Conservation (phyloP, 306 rosid species). For the Astragalus glycyphyllos region DNA sequence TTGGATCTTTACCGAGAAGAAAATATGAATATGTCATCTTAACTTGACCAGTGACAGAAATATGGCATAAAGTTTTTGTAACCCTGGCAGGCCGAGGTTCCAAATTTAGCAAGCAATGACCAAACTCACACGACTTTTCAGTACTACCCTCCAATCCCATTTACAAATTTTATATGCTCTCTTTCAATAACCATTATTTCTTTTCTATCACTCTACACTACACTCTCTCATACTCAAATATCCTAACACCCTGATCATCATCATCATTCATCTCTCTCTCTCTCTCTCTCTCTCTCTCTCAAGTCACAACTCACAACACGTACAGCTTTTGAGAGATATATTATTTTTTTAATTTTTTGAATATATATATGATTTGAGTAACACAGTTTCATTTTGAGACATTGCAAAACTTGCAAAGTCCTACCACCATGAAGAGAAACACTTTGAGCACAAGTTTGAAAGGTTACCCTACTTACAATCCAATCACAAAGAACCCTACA, state of each 20-base stretch:
- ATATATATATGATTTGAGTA: conserved; percentile 43
- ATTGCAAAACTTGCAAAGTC: neutral
- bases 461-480: conserved; percentile 25
- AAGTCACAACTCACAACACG: conserved; percentile 17
- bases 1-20: conserved; percentile 56
- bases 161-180: conserved; percentile 51
- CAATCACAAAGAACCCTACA: conserved; percentile 14
- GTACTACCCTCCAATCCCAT: conserved; percentile 53
- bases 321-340: conserved; percentile 35
- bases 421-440: conserved; percentile 50
- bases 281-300: conserved; percentile 29
- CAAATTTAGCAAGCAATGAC: conserved; percentile 62
- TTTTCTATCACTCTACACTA: neutral
- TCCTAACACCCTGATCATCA: conserved; percentile 37
- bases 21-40: conserved; percentile 47
- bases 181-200: conserved; percentile 7
- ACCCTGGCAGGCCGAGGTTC: conserved; percentile 67
- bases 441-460: conserved; percentile 45
- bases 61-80: conserved; percentile 65
- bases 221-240: conserved; percentile 34
- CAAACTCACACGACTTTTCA: conserved; percentile 57
- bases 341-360: neutral
- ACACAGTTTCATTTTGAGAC: conserved; percentile 48
- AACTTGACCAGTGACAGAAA: conserved; percentile 66
- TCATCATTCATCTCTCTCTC: conserved; percentile 39